Base-by-base conservation (phyloP, 148 eudicot species). In the Silene latifolia region DNA sequence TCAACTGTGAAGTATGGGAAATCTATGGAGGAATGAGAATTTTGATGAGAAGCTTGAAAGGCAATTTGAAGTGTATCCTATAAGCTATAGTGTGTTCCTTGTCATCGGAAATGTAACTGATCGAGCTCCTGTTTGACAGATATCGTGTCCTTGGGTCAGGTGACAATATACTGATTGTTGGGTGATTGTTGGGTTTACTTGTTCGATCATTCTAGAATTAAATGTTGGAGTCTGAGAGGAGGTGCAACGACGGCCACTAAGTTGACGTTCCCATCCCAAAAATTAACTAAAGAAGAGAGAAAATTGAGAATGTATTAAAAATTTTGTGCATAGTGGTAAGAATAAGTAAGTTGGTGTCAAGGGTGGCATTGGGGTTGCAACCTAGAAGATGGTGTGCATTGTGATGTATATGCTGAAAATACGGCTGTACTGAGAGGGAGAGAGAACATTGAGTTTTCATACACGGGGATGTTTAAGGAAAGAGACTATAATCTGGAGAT, bases 1-100 rank as follows among this genome's bases (percentile, higher is more conserved):
- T 32, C 58, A 48, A 27, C 25, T 56, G 42, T 63, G 19, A 29
- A 63, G 44, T 29, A 11, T 17, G 21, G 17, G 14, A 24, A 3
- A 1, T 71, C 20, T 72, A 39, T 72, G 56, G 67, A 60, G 75
- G 56, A 39, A 72, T 17, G 35, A 21, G 23, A 53, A 25, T 51
- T 17, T 29, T 19, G 24, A 63, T 27, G 7, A 5, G 7, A 63
- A 63, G 32, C 63, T 57, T 4, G 7, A 35, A n/a, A 29, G 14
- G 57, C 29, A 7, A 67, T 9, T 67, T 67, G 71, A 0, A 5
- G n/a, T 9, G 17, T 67, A 2, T 0, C 24, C n/a, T 4, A 27
- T 4, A 14, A 21, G 63, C 63, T 60, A 60, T 20, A 60, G n/a
- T 29, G 19, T 63, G 67, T 23, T 63, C 19, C n/a, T 63, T 19